A percentile compares a stretch with the other conserved stretches of the same genome.
Conservation (phyloP, 2,329 filamentous ascomycete genomes). For the Colletotrichum sp. region DNA sequence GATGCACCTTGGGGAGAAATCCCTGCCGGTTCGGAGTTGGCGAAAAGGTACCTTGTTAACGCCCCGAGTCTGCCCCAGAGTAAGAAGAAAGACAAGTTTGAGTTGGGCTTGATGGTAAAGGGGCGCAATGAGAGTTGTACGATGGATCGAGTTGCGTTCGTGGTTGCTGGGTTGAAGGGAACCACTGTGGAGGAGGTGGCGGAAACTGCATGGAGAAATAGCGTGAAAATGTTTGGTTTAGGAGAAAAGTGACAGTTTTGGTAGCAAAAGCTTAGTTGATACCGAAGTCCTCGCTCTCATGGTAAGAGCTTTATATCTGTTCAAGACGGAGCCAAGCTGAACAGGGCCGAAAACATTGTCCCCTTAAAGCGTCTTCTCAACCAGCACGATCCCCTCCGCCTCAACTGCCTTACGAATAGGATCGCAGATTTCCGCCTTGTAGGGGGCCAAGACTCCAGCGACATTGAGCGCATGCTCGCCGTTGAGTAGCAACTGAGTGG, state of each 20-base stretch:
- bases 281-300: not conserved
- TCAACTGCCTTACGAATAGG: slow-evolving; percentile 80
- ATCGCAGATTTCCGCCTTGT: slow-evolving; percentile 72
- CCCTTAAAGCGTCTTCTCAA: slow-evolving; percentile 62
- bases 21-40: slow-evolving; percentile 34
- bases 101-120: slow-evolving; percentile 50
- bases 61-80: slow-evolving; percentile 39
- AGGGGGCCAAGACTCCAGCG: slow-evolving; percentile 78
- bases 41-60: slow-evolving; percentile 44
- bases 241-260: not conserved
- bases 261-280: not conserved
- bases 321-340: not conserved
- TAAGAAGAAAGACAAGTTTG: slow-evolving; percentile 56
- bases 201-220: slow-evolving; percentile 40
- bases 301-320: not conserved
- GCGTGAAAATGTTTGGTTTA: slow-evolving; percentile 31
- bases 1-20: slow-evolving; percentile 55
- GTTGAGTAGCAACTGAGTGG: slow-evolving; percentile 78
- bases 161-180: slow-evolving; percentile 54
- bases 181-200: slow-evolving; percentile 45
- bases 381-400: slow-evolving; percentile 75
- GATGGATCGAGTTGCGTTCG: slow-evolving; percentile 49
- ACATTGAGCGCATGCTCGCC: slow-evolving; percentile 66
- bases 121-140: slow-evolving; percentile 55
- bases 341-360: not conserved